Conservation (phyloP, 2,329 filamentous ascomycete genomes). For the Aspergillus aculeatinus region DNA sequence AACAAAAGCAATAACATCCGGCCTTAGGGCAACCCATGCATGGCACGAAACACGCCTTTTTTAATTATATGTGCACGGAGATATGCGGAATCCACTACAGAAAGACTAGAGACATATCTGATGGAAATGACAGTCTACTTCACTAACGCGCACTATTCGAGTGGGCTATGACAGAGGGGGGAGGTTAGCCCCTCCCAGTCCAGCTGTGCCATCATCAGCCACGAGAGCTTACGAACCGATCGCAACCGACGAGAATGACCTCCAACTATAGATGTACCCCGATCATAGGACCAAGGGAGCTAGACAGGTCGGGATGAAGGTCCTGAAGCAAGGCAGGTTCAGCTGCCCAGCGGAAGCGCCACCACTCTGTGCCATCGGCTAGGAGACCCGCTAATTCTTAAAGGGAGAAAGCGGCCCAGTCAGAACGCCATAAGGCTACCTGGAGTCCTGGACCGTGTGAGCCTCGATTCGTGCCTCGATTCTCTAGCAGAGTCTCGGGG, state of each 20-base stretch:
- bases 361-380: conserved; percentile 17
- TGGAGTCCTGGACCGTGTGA: conserved; percentile 6
- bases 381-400: conserved; percentile 22
- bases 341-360: conserved; percentile 25
- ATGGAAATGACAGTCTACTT: conserved; percentile 8
- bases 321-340: conserved; percentile 20
- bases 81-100: conserved; percentile 18
- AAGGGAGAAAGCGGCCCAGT: conserved; percentile 10
- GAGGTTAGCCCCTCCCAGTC: conserved; percentile 14
- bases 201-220: conserved; percentile 27
- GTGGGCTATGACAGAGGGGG: conserved; percentile 11
- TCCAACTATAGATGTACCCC: conserved; percentile 8
- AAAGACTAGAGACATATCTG: conserved; percentile 17
- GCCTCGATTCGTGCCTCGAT: conserved; percentile 5
- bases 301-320: conserved; percentile 18
- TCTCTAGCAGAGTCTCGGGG: not conserved
- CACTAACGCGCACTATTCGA: conserved; percentile 13
- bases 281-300: conserved; percentile 17
- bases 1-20: conserved; percentile 10
- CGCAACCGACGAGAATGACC: conserved; percentile 13
- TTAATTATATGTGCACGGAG: conserved; percentile 14
- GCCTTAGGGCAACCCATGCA: conserved; percentile 6
- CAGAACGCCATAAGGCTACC: conserved; percentile 2
- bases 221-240: conserved; percentile 21
- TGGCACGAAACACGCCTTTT: conserved; percentile 11